These are phyloP conservation scores for Jatropha multifida DNA, from an alignment of 441 rosid genomes.

Conservation along the genomic window DNA sequence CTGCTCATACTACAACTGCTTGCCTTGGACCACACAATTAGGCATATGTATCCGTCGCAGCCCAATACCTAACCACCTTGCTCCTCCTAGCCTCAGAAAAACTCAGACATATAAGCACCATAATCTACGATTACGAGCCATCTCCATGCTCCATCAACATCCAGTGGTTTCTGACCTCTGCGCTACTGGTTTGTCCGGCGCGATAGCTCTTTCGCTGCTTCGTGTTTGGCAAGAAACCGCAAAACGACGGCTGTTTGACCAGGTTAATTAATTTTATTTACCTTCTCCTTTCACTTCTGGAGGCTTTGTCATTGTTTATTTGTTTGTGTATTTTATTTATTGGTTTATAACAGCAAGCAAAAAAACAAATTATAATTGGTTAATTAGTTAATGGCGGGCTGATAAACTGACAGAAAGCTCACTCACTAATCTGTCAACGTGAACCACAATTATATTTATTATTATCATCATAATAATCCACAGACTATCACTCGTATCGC, in stretches of 20 bases:
- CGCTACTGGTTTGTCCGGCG: slow-evolving; percentile 45
- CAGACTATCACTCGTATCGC: neutral
- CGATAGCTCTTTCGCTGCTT: slow-evolving; percentile 53
- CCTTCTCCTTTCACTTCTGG: neutral
- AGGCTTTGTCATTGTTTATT: no score
- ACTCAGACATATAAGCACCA: slow-evolving; percentile 20
- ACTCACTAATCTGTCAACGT: no score
- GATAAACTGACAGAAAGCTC: neutral
- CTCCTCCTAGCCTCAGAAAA: neutral
- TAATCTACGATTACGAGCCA: slow-evolving; percentile 28
- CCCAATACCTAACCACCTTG: neutral
- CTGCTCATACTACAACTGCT: neutral
- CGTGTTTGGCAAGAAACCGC: slow-evolving; percentile 69
- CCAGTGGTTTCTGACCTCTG: slow-evolving; percentile 57
- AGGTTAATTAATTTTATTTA: slow-evolving; percentile 33
- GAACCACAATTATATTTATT: neutral
- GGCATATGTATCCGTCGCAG: neutral
- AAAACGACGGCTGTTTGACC: slow-evolving; percentile 60
- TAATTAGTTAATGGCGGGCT: neutral
- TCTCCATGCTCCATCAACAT: slow-evolving; percentile 42
- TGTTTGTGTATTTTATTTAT: neutral
- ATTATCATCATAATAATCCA: neutral
- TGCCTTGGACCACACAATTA: neutral
- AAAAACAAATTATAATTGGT: neutral
- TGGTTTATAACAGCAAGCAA: neutral